Evolutionary conservation across 352 stramenopile genomes (phyloP).

Genomic region (Saprolegnia parasitica): DNA sequence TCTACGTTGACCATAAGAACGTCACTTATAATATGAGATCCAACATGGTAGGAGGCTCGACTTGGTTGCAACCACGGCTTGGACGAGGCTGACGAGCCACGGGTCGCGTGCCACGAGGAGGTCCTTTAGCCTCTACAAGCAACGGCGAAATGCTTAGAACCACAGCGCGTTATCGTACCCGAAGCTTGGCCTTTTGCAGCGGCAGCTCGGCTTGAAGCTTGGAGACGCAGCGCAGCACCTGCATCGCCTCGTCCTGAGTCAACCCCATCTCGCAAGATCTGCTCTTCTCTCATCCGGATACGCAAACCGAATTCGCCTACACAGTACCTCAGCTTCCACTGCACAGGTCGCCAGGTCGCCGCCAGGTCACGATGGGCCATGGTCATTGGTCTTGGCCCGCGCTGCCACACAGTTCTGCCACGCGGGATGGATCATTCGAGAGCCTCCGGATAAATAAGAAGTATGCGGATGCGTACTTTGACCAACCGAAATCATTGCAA

Average conservation of each 20-base stretch:
- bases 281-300: neutral
- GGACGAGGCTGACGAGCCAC: neutral
- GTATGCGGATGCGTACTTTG: neutral
- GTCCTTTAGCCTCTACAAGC: slow-evolving; percentile 4
- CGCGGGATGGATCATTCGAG: neutral
- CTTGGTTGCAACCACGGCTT: neutral
- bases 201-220: neutral
- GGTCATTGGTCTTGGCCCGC: too few species aligned
- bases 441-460: neutral
- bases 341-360: too few species aligned
- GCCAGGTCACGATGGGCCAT: too few species aligned
- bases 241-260: neutral
- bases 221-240: slow-evolving; percentile 2
- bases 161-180: neutral
- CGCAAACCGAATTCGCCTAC: too few species aligned
- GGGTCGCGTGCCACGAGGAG: slow-evolving; percentile 11
- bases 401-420: neutral
- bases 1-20: neutral
- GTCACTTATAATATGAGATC: neutral
- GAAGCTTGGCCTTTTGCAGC: neutral
- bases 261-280: neutral
- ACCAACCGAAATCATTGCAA: slow-evolving; percentile 2
- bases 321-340: too few species aligned
- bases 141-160: neutral
- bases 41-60: neutral